These are phyloP conservation scores for Diddensiella santjacobensis DNA, from an alignment of 805 yeast genomes.

Conservation along the genomic window DNA sequence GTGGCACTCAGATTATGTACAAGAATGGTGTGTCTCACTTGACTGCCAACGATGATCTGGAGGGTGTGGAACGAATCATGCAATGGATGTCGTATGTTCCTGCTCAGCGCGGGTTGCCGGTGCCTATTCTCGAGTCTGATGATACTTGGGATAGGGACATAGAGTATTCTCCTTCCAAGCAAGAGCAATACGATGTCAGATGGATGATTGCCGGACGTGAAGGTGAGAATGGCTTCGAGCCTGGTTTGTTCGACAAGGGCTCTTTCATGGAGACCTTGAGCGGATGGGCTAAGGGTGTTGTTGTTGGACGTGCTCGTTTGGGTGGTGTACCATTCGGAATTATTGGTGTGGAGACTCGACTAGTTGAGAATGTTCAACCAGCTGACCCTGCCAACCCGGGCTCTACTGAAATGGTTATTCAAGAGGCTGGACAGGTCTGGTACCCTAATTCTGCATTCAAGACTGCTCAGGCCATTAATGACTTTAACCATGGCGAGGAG, in stretches of 20 bases:
- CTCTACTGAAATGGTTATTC: constrained; percentile 79
- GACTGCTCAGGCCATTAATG: constrained; percentile 97
- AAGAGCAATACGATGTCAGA: constrained; percentile 83
- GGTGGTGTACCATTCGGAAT: constrained; percentile 99
- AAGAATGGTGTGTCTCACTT: constrained; percentile 96
- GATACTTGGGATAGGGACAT: constrained; percentile 95
- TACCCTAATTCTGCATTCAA: constrained; percentile 98
- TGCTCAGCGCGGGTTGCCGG: constrained; percentile 81
- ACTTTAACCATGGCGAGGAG: constrained; percentile 97
- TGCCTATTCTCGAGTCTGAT: constrained; percentile 73
- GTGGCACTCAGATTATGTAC: constrained; percentile 99
- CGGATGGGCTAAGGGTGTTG: constrained; percentile 99
- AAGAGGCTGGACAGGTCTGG: constrained; percentile 99
- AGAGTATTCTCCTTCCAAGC: constrained; percentile 68
- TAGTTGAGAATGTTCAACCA: constrained; percentile 84
- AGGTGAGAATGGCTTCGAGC: constrained; percentile 67
- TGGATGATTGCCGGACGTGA: constrained; percentile 88
- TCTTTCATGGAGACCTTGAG: constrained; percentile 95
- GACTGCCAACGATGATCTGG: constrained; percentile 94
- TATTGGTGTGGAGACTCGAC: constrained; percentile 90
- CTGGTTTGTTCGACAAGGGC: constrained; percentile 86
- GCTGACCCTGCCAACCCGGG: constrained; percentile 99
- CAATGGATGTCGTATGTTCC: constrained; percentile 96
- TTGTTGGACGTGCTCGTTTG: constrained; percentile 96
- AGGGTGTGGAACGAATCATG: constrained; percentile 91